Evolutionary conservation across 176 grass and related monocot genomes (phyloP).

Genomic region (Cenchrus purpureus): DNA sequence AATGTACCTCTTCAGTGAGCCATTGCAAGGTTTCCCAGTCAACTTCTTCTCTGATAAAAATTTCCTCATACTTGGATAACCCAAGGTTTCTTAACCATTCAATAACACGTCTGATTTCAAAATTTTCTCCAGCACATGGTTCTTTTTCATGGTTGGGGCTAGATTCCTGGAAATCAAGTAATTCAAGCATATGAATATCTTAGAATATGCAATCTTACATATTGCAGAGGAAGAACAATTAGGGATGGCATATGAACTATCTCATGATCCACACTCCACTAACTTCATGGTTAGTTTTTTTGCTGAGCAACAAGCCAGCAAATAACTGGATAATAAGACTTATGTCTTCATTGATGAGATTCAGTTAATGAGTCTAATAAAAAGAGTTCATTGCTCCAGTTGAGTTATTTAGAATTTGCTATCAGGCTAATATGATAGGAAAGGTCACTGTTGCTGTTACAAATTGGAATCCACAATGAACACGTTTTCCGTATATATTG

Average conservation of each 20-base stretch:
- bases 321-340: background rate
- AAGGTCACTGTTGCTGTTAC: background rate
- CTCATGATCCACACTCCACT: background rate
- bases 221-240: background rate
- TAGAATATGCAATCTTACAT: background rate
- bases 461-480: background rate
- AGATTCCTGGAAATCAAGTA: conserved; percentile 51
- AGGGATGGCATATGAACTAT: background rate
- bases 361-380: background rate
- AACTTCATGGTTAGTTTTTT: background rate
- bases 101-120: conserved; percentile 46
- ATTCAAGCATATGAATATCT: conserved; percentile 24
- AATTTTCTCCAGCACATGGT: conserved; percentile 48
- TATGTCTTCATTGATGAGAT: background rate
- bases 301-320: background rate
- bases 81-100: conserved; percentile 79
- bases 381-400: background rate
- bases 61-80: conserved; percentile 76
- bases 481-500: background rate
- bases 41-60: conserved; percentile 89
- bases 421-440: background rate
- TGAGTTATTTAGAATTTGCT: background rate
- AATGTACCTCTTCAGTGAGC: conserved; percentile 89
- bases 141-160: conserved; percentile 44
- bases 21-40: conserved; percentile 89